Evolutionary conservation across 116 monocot species (phyloP).

Genomic region (Trichopus zeylanicus): DNA sequence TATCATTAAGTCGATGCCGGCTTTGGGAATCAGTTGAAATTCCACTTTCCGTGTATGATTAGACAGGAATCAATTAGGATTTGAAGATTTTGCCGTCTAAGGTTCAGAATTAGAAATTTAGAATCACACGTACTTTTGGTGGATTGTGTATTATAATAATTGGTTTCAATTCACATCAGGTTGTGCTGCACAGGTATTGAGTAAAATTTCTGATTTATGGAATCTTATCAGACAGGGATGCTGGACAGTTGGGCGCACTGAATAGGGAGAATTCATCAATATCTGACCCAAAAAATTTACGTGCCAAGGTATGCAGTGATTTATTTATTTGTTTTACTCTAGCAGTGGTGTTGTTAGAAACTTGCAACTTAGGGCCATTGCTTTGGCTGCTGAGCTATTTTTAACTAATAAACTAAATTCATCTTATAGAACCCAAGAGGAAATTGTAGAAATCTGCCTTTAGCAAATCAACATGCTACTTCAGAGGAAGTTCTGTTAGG

Average conservation of each 20-base stretch:
- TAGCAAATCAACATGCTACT: too few relatives aligned
- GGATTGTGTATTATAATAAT: too few relatives aligned
- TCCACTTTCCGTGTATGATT: too few relatives aligned
- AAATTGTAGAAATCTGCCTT: not conserved
- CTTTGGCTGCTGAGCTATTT: not conserved
- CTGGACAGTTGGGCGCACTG: slow-evolving; percentile 32
- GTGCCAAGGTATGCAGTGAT: slow-evolving; percentile 43
- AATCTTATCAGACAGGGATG: slow-evolving; percentile 31
- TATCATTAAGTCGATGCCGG: too few relatives aligned
- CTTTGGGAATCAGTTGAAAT: too few relatives aligned
- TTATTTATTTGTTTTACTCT: not conserved
- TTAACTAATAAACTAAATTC: not conserved
- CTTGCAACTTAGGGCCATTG: not conserved
- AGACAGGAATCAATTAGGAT: too few relatives aligned
- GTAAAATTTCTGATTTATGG: not conserved
- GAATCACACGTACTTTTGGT: too few relatives aligned
- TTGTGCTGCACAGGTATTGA: not conserved
- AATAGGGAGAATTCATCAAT: slow-evolving; percentile 23
- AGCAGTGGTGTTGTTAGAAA: not conserved
- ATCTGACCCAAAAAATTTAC: slow-evolving; percentile 60
- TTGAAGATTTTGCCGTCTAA: too few relatives aligned
- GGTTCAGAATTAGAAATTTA: too few relatives aligned
- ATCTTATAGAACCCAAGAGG: not conserved
- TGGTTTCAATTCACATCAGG: not conserved
- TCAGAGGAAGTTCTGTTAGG: too few relatives aligned